Evolutionary conservation across 2,329 filamentous ascomycete species (phyloP).

Genomic region (Xylariales sp.): DNA sequence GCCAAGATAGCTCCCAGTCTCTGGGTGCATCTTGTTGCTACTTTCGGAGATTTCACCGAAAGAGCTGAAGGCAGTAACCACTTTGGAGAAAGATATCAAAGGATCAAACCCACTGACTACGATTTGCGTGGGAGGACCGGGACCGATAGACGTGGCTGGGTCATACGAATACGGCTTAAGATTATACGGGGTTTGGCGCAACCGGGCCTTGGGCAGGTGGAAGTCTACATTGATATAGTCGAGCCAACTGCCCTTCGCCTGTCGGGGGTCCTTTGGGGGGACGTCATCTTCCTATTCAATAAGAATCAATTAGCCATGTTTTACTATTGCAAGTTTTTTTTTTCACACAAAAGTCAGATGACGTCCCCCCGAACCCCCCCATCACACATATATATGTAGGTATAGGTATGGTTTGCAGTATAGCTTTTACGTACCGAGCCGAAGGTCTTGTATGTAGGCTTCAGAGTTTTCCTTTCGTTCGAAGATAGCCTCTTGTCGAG

Average conservation of each 20-base stretch:
- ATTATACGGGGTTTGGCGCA: constrained; percentile 71
- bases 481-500: constrained; percentile 34
- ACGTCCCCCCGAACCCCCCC: constrained; percentile 58
- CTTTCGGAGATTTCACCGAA: constrained; percentile 88
- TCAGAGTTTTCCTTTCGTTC: constrained; percentile 54
- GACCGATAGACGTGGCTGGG: constrained; percentile 76
- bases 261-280: constrained; percentile 76
- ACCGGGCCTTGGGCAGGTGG: constrained; percentile 66
- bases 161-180: constrained; percentile 81
- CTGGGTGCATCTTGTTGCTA: constrained; percentile 91
- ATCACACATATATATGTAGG: constrained; percentile 29
- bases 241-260: constrained; percentile 62
- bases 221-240: constrained; percentile 67
- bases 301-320: constrained; percentile 50
- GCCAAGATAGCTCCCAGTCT: constrained; percentile 89
- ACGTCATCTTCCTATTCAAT: constrained; percentile 71
- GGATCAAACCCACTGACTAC: constrained; percentile 97
- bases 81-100: constrained; percentile 72
- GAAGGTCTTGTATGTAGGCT: constrained; percentile 60
- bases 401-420: too few relatives aligned
- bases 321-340: too few relatives aligned
- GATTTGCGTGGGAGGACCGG: constrained; percentile 84
- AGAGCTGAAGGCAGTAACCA: constrained; percentile 70
- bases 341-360: constrained; percentile 45
- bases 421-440: constrained; percentile 64